A percentile compares a stretch with the other conserved stretches of the same genome.
phyloP scores from a whole-genome alignment of 768 basidiomycete genomes.

The Mycena albidolilacea region DNA sequence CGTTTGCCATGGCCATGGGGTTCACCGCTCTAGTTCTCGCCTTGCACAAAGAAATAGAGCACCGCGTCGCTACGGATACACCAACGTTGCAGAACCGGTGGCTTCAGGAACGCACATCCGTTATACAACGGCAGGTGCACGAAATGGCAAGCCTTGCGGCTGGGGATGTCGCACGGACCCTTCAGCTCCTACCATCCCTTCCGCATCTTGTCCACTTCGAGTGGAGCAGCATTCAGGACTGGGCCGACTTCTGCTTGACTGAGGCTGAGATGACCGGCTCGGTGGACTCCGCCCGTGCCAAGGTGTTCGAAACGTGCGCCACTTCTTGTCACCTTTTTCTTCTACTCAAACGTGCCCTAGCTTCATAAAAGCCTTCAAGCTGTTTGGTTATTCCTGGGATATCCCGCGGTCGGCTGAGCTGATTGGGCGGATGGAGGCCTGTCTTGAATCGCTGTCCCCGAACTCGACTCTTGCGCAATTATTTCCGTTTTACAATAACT shows the following conservation, averaged over 20 bases:
- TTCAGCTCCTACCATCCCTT: background rate
- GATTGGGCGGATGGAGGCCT: slow-evolving; percentile 28
- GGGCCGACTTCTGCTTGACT: slow-evolving; percentile 27
- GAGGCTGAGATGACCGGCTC: slow-evolving; percentile 20
- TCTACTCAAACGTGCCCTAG: slow-evolving; percentile 1
- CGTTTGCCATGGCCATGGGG: background rate
- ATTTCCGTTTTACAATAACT: slow-evolving; percentile 13
- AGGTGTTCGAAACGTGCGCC: slow-evolving; percentile 20
- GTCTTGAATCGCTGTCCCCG: background rate
- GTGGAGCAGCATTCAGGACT: slow-evolving; percentile 6
- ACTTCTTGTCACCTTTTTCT: background rate
- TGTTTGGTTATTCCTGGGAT: slow-evolving; percentile 21
- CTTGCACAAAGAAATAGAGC: slow-evolving; percentile 29
- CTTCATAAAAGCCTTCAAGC: slow-evolving; percentile 17
- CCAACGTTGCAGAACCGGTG: background rate
- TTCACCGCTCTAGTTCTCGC: slow-evolving; percentile 12
- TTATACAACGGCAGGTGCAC: slow-evolving; percentile 25
- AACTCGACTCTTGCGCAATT: background rate
- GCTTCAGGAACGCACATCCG: slow-evolving; percentile 8
- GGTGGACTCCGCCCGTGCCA: background rate
- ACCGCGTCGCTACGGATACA: slow-evolving; percentile 9
- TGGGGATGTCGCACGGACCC: slow-evolving; percentile 14
- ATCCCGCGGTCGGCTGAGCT: background rate
- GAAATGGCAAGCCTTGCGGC: slow-evolving; percentile 2
- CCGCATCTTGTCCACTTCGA: background rate